Base-by-base conservation (phyloP, 2,329 filamentous ascomycete genomes). In the Phyllosticta citribraziliensis region DNA sequence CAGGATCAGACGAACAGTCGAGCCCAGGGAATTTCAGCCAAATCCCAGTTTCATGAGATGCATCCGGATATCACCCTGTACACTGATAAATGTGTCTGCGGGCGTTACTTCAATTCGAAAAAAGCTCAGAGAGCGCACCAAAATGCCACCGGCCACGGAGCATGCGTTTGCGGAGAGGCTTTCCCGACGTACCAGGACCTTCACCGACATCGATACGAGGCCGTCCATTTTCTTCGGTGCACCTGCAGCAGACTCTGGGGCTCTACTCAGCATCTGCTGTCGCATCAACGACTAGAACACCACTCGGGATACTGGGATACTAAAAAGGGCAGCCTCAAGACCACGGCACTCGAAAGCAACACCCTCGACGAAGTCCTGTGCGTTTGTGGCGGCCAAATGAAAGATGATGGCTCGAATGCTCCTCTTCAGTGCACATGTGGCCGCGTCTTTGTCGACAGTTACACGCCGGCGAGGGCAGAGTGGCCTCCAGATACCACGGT, bases 211-310 rank as follows among this genome's bases (percentile, higher is more conserved):
- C 55, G 60, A 2, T 62, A 55, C 12, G 55, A 62, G 12, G 56
- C 33, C 3, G 55, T 55, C 2, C 60, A 62, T 24, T 57, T 55
- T 19, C 19, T 62, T 4, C 60, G 60, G 19, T 62, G 60, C 35
- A 58, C 51, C 2, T 62, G 60, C 35, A 56, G 40, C 33, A 55
- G 30, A 22, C 27, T 62, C 17, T 62, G 57, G 24, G 55, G 55
- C 6, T 62, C 60, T 4, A 55, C 52, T 24, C 60, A 62, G 17
- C 60, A 62, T 22, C 35, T 62, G n/a, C 55, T 47, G 22, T 58
- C 55, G n/a, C 60, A 62, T 52, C 60, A 62, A n/a, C 20, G 60
- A n/a, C 33, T 62, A 20, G 60, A 62, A 24, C 11, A 27, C n/a
- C 60, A 62, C 20, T 19, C n/a, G 2, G 60, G 60, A 12, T 62